These are phyloP conservation scores for Auriscalpium vulgare DNA, from an alignment of 768 basidiomycete species.

Conservation along the genomic window DNA sequence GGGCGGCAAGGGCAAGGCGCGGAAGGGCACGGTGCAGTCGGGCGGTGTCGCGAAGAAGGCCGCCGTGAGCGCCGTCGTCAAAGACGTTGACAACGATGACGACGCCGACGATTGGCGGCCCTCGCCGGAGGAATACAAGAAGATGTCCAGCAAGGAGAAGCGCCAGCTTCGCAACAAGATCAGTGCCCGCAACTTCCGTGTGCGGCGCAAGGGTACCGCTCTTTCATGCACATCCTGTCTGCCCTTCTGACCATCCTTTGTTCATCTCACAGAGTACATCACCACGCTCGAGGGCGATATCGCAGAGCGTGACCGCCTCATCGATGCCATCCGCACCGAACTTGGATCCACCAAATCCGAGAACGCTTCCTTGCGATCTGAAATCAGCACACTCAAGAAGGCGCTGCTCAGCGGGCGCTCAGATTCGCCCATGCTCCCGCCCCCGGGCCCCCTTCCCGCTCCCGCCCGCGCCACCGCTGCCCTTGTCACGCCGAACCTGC, in stretches of 20 bases:
- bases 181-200: slow-evolving; percentile 90
- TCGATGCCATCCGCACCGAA: slow-evolving; percentile 81
- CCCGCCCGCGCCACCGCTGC: slow-evolving; percentile 16
- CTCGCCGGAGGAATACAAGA: slow-evolving; percentile 88
- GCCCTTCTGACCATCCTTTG: neutral
- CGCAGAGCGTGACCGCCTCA: slow-evolving; percentile 83
- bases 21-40: slow-evolving; percentile 62
- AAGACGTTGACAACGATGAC: slow-evolving; percentile 40
- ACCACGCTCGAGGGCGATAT: slow-evolving; percentile 90
- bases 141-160: slow-evolving; percentile 94
- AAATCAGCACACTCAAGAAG: slow-evolving; percentile 67
- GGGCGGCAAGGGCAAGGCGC: slow-evolving; percentile 40
- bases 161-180: slow-evolving; percentile 96
- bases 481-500: slow-evolving; percentile 58
- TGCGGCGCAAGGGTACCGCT: slow-evolving; percentile 75
- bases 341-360: slow-evolving; percentile 73
- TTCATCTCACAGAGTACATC: slow-evolving; percentile 67
- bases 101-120: slow-evolving; percentile 78
- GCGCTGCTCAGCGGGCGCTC: slow-evolving; percentile 55
- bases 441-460: slow-evolving; percentile 33
- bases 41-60: slow-evolving; percentile 67
- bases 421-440: slow-evolving; percentile 33
- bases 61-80: slow-evolving; percentile 25
- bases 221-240: neutral
- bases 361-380: slow-evolving; percentile 75